Evolutionary conservation across 768 basidiomycete genomes (phyloP), one percentile per base, ranked within the genome.

Genomic region (Suillus lakei): DNA sequence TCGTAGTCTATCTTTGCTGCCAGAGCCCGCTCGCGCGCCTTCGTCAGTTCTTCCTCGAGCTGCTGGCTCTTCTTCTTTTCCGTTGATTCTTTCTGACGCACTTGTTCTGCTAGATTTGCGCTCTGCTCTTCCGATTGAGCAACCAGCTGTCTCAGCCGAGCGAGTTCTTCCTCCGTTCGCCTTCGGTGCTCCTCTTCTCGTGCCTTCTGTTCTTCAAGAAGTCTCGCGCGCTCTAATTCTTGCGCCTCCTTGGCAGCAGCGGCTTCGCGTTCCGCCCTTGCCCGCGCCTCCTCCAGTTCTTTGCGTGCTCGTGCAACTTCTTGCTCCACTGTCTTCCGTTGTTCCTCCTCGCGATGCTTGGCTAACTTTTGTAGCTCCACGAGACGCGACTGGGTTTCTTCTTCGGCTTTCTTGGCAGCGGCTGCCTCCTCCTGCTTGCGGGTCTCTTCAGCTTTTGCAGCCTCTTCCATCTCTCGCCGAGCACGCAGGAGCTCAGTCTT

Each of bases 111-210:
- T 12, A 77, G n/a, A 30, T 67, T 67, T 64, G 69, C 70, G 62
- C 74, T 70, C 30, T 70, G 65, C 38, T 69, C 73, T 41, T 77
- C 77, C 13, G 77, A 71, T 61, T 77, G 71, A 1, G 67, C 64
- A 5, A 76, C 66, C 12, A 68, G 72, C 60, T 64, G 67, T 64
- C 72, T 71, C 36, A 77, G 72, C 21, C 69, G 67, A 26, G 70
- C 67, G 21, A 77, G 44, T 43, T 77, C 71, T n/a, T 65, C 66
- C 48, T 77, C 75, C 30, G 70, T 54, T 10, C 69, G 72, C 28
- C 74, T 77, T 34, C 69, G 73, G 36, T 76, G 69, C 60, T 75
- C 70, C 64, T 78, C 76, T 56, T 78, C 76, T 15, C 69, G 70
- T 43, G 64, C 77, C 60, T 77, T 75, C 54, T 78, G 75, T 28